phyloP scores from a whole-genome alignment of 2,329 filamentous ascomycete genomes.

The Colletotrichum gloeosporioides region DNA sequence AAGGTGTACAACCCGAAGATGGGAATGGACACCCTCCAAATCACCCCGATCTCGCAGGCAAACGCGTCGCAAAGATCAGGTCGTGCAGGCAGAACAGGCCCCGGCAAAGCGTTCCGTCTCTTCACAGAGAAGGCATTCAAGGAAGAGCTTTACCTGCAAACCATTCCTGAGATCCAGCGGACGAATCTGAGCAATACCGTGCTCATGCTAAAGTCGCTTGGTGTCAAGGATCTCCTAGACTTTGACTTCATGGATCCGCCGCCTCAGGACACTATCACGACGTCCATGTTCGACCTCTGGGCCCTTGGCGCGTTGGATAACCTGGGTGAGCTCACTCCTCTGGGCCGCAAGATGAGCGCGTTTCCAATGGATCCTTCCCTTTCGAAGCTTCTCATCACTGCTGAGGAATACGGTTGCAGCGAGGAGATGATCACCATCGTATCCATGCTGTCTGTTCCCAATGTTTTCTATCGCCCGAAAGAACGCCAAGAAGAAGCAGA shows the following conservation, averaged over 20 bases:
- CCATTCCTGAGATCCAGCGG: slow-evolving; percentile 96
- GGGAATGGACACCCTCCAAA: slow-evolving; percentile 98
- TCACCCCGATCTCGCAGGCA: slow-evolving; percentile 96
- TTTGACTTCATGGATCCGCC: slow-evolving; percentile 99
- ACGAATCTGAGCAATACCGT: slow-evolving; percentile 97
- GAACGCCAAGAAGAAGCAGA: slow-evolving; percentile 97
- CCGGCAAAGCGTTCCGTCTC: slow-evolving; percentile 92
- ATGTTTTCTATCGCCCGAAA: slow-evolving; percentile 95
- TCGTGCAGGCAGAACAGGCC: slow-evolving; percentile 90
- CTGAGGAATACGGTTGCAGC: slow-evolving; percentile 87
- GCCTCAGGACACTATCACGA: slow-evolving; percentile 96
- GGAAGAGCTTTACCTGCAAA: slow-evolving; percentile 95
- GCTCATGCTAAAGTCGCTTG: slow-evolving; percentile 89
- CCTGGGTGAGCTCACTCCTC: slow-evolving; percentile 84
- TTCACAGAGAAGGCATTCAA: slow-evolving; percentile 95
- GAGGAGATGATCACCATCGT: slow-evolving; percentile 99
- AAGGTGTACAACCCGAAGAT: slow-evolving; percentile 99
- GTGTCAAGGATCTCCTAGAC: slow-evolving; percentile 91
- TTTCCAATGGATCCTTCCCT: slow-evolving; percentile 98
- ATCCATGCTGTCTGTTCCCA: slow-evolving; percentile 95
- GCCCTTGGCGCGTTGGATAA: slow-evolving; percentile 93
- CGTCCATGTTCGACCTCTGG: slow-evolving; percentile 97
- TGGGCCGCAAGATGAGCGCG: slow-evolving; percentile 92
- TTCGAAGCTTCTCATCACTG: slow-evolving; percentile 92
- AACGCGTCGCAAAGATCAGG: slow-evolving; percentile 94